Base-by-base conservation (phyloP, 345 rosid genomes). In the Toxicodendron radicans region DNA sequence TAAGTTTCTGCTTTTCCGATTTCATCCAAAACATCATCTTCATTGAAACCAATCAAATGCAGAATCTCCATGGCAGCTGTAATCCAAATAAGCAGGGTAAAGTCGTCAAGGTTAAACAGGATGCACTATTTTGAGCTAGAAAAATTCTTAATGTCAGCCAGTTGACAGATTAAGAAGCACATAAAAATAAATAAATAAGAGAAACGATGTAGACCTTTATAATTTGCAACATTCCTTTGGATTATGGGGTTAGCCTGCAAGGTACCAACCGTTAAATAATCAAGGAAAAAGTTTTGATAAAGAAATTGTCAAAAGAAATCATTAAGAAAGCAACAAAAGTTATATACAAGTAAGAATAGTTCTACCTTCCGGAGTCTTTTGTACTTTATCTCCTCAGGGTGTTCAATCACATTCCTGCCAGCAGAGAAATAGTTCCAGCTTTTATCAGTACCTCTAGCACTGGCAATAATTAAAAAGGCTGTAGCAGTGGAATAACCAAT, bases 21-120 rank as follows among this genome's bases (percentile, higher is more conserved):
- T 17, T 79, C 87, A 68, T 87, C 89, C 2, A 41, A 75, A n/a
- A 80, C 69, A 57, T 72, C 83, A 65, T 91, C 97, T 49, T 95
- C 97, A 6, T 51, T 79, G 80, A 95, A 95, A 60, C 99, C 99
- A 79, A 90, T 76, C 78, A 90, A 41, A 4, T 70, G 66, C 35
- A 95, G 93, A 64, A 95, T 88, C 72, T 93, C 97, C 85, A 90
- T 79, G 45, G 97, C 97, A 78, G 92, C 98, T 93, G 92, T 71
- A 67, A 72, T 33, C 69, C 70, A 41, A 79, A 59, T 33, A n/a
- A 11, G 65, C 23, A 12, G 17, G 57, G 48, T 5, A 70, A 41
- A 52, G 17, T 49, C 32, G 17, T 49, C 32, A 63, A 8, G 17
- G 30, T 65, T 16, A 32, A 59, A 70, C 45, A 61, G 11, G 7